Base-by-base conservation (phyloP, 257 asterid species). In the Cordia subcordata region DNA sequence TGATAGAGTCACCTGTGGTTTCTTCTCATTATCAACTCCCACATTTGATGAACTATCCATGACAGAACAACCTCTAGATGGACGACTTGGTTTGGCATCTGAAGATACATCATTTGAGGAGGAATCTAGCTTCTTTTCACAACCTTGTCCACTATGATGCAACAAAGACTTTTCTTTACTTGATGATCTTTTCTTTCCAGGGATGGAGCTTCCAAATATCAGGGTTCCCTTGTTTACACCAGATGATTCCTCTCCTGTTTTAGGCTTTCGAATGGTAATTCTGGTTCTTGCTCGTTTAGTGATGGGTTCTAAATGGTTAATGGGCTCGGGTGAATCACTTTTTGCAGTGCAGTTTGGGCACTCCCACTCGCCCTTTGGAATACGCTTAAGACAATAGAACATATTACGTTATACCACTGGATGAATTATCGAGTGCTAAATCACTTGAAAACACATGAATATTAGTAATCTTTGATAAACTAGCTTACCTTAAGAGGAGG, bases 401-500 rank as follows among this genome's bases (percentile, higher is more conserved):
- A 42, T 57, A 16, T 47, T 33, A 47, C 35, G 17, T 32, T 15
- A 60, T 39, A 40, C 11, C 15, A 67, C 55, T 54, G 42, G 38
- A 23, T 74, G 14, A 27, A 11, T 49, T 49, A n/a, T 21, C 54
- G 18, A 38, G 37, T 57, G 11, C 49, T 61, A 54, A 53, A 53
- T 44, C 61, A 63, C 18, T 47, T 49, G 32, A 49, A 65, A 39
- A 18, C 38, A 22, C 3, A 23, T 8, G 37, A 61, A 77, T 33
- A 22, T n/a, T 44, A 27, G 16, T 39, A 14, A 37, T 17, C 13
- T 17, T 44, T 10, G 35, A 53, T 46, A 62, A 57, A 68, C 8
- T 22, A 58, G 45, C 66, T 66, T 82, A 87, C 96, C 94, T 85
- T 81, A 69, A 87, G 84, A 55, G 87, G 94, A 59, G 96, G 96